Percentiles rank a stretch among this genome's conserved stretches.
These are phyloP conservation scores for Trametes coccinea DNA, from an alignment of 768 basidiomycete genomes.

Conservation along the genomic window DNA sequence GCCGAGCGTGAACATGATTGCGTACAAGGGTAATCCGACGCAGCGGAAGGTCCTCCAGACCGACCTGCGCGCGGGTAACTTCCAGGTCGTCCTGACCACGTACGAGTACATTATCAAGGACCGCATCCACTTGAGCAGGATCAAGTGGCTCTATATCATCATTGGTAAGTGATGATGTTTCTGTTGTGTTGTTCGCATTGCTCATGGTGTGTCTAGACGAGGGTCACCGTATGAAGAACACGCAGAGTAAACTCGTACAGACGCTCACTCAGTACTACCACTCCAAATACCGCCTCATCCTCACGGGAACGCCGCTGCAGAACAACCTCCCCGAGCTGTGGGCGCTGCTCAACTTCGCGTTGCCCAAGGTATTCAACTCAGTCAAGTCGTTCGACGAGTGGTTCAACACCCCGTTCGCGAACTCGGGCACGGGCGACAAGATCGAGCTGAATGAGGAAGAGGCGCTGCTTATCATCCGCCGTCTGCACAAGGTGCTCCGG, in stretches of 20 bases:
- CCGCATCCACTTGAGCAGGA: conserved; percentile 82
- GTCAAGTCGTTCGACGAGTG: conserved; percentile 99
- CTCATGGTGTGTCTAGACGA: conserved; percentile 56
- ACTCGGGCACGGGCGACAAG: conserved; percentile 96
- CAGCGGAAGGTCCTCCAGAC: conserved; percentile 77
- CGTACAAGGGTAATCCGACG: conserved; percentile 90
- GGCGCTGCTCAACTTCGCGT: conserved; percentile 92
- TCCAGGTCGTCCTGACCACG: conserved; percentile 91
- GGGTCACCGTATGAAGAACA: conserved; percentile 98
- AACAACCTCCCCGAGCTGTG: conserved; percentile 97
- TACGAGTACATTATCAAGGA: conserved; percentile 99
- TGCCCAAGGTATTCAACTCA: conserved; percentile 97
- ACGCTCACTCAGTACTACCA: conserved; percentile 93
- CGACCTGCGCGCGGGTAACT: conserved; percentile 76
- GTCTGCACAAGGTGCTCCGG: conserved; percentile 92
- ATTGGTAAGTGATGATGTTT: conserved; percentile 57
- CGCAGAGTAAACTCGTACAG: conserved; percentile 82
- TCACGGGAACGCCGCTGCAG: conserved; percentile 94
- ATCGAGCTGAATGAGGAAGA: conserved; percentile 99
- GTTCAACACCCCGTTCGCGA: conserved; percentile 99
- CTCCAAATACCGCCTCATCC: conserved; percentile 88
- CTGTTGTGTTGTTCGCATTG: background rate
- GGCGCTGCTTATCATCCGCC: conserved; percentile 93
- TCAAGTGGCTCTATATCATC: conserved; percentile 98
- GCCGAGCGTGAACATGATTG: conserved; percentile 71